Conservation (phyloP, 164 flowering plant species). For the Santalum album region DNA sequence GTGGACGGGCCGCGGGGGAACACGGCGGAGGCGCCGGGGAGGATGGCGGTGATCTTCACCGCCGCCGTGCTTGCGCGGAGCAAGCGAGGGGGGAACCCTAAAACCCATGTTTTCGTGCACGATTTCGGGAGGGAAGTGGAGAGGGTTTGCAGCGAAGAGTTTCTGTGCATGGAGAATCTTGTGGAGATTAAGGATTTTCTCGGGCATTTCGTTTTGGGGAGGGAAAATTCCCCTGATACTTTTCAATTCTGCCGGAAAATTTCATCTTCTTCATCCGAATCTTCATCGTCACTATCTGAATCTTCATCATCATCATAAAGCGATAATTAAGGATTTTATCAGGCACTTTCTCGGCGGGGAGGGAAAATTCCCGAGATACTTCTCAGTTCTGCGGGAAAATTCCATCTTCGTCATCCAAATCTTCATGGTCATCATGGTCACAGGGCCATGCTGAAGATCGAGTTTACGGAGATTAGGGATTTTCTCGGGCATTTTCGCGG, state of each 20-base stretch:
- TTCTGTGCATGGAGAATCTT: conserved; percentile 70
- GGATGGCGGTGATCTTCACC: conserved; percentile 54
- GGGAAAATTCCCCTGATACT: conserved; percentile 37
- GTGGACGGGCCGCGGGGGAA: conserved; percentile 59
- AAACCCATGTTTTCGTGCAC: conserved; percentile 42
- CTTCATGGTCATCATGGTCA: too few relatives aligned
- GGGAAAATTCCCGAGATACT: too few relatives aligned
- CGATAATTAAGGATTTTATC: background rate
- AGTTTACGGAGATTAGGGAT: too few relatives aligned
- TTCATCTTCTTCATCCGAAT: conserved; percentile 17
- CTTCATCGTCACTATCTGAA: conserved; percentile 17
- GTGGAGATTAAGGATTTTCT: conserved; percentile 46
- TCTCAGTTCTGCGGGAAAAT: too few relatives aligned
- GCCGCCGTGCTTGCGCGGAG: conserved; percentile 52
- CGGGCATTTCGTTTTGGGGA: conserved; percentile 59
- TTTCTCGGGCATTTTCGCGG: too few relatives aligned
- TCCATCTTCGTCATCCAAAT: too few relatives aligned
- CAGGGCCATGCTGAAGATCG: too few relatives aligned
- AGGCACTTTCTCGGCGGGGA: too few relatives aligned
- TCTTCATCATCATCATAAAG: conserved; percentile 12
- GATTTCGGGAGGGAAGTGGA: conserved; percentile 63
- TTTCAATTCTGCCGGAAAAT: conserved; percentile 41
- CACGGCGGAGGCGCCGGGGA: conserved; percentile 36
- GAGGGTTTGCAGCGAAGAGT: conserved; percentile 54
- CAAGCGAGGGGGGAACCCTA: conserved; percentile 12